phyloP scores from a whole-genome alignment of 2,329 filamentous ascomycete species.

The Sporothrix humicola region DNA sequence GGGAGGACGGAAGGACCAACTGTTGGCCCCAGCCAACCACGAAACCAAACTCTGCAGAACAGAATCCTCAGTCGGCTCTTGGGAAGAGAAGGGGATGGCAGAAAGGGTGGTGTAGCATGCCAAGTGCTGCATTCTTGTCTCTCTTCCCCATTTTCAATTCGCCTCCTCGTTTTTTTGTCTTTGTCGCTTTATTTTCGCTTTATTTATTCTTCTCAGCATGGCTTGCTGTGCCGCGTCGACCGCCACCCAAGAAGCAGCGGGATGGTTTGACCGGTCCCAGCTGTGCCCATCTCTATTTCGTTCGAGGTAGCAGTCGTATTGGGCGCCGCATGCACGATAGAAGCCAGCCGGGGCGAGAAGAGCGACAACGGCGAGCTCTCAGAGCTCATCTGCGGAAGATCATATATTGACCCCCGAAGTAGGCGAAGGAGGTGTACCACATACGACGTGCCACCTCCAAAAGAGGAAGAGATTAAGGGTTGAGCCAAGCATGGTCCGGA shows the following conservation, averaged over 20 bases:
- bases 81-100: background rate
- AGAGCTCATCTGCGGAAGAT: background rate
- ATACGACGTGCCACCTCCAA: background rate
- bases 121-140: background rate
- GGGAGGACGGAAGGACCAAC: slow-evolving; percentile 24
- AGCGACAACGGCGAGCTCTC: slow-evolving; percentile 19
- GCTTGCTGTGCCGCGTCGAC: slow-evolving; percentile 25
- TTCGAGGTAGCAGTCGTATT: slow-evolving; percentile 10
- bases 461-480: slow-evolving; percentile 26
- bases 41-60: background rate
- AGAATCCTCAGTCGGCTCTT: slow-evolving; percentile 7
- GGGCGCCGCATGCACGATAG: slow-evolving; percentile 7
- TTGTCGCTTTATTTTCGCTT: slow-evolving; percentile 28
- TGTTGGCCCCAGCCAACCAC: slow-evolving; percentile 31
- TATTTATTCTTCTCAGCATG: slow-evolving; percentile 20
- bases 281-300: slow-evolving; percentile 2
- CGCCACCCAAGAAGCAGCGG: slow-evolving; percentile 9
- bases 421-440: background rate
- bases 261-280: slow-evolving; percentile 25
- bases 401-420: background rate
- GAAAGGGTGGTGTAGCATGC: background rate
- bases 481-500: slow-evolving; percentile 21
- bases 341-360: slow-evolving; percentile 7
- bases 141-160: background rate
- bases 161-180: background rate